Base-by-base conservation (phyloP, 2,329 filamentous ascomycete species). In the Fusarium sp. region DNA sequence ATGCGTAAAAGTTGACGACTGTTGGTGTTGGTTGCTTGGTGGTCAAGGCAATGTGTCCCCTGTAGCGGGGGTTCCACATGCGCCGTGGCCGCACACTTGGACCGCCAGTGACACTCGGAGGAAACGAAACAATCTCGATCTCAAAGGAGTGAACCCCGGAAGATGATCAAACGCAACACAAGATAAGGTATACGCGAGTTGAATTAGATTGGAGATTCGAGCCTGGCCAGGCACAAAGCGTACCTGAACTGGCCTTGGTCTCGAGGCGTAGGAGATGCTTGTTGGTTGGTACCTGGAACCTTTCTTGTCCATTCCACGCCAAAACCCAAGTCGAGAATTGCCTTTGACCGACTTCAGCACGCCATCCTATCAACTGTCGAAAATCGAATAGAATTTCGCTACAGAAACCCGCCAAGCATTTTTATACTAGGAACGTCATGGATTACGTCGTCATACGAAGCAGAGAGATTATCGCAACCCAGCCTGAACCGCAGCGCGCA, bases 11-110 rank as follows among this genome's bases (percentile, higher is more conserved):
- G 40, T 16, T 14, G 38, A n/a, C 14, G 50, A 14, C 4, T 61
- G 61, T 16, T 56, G 54, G 34, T 58, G 57, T 49, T 59, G 36
- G 40, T 61, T 57, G 57, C 20, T 55, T 42, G 42, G 16, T 36
- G 33, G 44, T 58, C 65, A 66, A 69, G 65, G 68, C 64, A 62
- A 70, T 44, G 31, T 63, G 61, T 63, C 56, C 68, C 68, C 65
- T 69, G 68, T 62, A 50, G 18, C 31, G 23, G 61, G 64, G 65
- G 68, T 65, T 62, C 68, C 68, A 70, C 68, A 68, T 53, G 29
- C 60, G 53, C 31, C 44, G 42, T 42, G 44, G 20, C 33, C 33
- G 44, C 42, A 42, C 62, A 63, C 66, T 33, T 53, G 20, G 33
- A 27, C 64, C 23, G 49, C 51, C 42, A 62, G 36, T 51, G 58